Evolutionary conservation across 495 filamentous ascomycete genomes (phyloP).

Genomic region (Neurospora sp.): DNA sequence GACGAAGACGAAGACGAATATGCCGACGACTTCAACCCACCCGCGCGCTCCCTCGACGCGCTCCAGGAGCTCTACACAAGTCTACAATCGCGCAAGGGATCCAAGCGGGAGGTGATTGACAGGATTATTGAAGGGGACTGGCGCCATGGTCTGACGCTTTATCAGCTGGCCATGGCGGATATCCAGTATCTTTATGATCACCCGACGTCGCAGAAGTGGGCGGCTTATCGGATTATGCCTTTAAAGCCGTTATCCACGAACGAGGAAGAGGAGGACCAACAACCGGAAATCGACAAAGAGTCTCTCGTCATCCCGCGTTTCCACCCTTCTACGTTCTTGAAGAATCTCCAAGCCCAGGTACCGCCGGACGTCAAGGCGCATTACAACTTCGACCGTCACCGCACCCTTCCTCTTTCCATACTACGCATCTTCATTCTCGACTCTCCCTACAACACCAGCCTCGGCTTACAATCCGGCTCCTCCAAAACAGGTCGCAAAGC

Average conservation of each 20-base stretch:
- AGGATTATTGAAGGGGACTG: slow-evolving; percentile 74
- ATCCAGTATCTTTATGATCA: slow-evolving; percentile 70
- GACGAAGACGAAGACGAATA: slow-evolving; percentile 35
- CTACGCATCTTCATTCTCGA: slow-evolving; percentile 67
- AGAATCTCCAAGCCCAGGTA: slow-evolving; percentile 59
- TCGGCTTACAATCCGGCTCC: slow-evolving; percentile 45
- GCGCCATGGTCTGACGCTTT: slow-evolving; percentile 64
- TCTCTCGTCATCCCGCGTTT: slow-evolving; percentile 54
- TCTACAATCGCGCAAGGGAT: slow-evolving; percentile 48
- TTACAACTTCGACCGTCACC: slow-evolving; percentile 59
- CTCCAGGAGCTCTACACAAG: slow-evolving; percentile 52
- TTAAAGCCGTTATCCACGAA: slow-evolving; percentile 26
- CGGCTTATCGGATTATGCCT: slow-evolving; percentile 50
- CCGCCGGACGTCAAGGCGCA: slow-evolving; percentile 69
- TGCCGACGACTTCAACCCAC: slow-evolving; percentile 47
- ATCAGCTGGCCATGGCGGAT: slow-evolving; percentile 73
- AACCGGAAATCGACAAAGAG: slow-evolving; percentile 26
- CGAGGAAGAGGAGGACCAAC: slow-evolving; percentile 16
- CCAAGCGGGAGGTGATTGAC: slow-evolving; percentile 64
- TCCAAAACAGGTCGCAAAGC: slow-evolving; percentile 36
- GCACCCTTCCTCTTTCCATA: slow-evolving; percentile 53
- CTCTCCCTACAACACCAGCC: slow-evolving; percentile 53
- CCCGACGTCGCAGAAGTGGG: slow-evolving; percentile 62
- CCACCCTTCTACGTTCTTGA: slow-evolving; percentile 65
- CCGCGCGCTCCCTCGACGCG: slow-evolving; percentile 50